These are phyloP conservation scores for Bretziella fagacearum DNA, from an alignment of 2,329 filamentous ascomycete genomes.

Conservation along the genomic window DNA sequence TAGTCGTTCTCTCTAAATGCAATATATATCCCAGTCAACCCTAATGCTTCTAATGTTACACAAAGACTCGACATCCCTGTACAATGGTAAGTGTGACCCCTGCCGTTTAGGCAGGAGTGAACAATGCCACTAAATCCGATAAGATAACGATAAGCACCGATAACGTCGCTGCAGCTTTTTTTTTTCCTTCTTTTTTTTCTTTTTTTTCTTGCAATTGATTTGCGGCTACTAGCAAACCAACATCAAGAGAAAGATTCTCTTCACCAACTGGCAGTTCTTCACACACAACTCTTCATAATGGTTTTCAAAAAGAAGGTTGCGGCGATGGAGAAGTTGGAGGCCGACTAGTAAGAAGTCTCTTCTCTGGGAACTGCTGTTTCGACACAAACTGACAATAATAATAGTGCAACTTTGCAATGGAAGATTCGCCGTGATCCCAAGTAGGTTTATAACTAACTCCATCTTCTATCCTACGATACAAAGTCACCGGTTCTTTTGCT, in stretches of 20 bases:
- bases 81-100: too few species aligned
- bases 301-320: constrained; percentile 69
- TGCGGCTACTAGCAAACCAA: too few species aligned
- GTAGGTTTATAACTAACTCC: constrained; percentile 26
- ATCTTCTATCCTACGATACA: background rate
- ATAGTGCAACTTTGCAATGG: constrained; percentile 68
- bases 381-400: constrained; percentile 2
- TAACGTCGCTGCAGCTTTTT: constrained; percentile 1
- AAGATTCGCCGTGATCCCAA: constrained; percentile 78
- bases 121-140: too few species aligned
- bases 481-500: constrained; percentile 14
- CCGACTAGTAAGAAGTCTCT: constrained; percentile 48
- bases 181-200: too few species aligned
- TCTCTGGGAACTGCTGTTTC: too few species aligned
- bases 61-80: background rate
- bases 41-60: too few species aligned
- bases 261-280: too few species aligned
- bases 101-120: background rate
- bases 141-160: constrained; percentile 12
- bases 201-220: too few species aligned
- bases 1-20: too few species aligned
- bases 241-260: too few species aligned
- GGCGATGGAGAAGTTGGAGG: constrained; percentile 88
- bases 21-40: too few species aligned
- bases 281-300: constrained; percentile 30